phyloP scores from a whole-genome alignment of 2,329 filamentous ascomycete species.

The Microdochium paspali region DNA sequence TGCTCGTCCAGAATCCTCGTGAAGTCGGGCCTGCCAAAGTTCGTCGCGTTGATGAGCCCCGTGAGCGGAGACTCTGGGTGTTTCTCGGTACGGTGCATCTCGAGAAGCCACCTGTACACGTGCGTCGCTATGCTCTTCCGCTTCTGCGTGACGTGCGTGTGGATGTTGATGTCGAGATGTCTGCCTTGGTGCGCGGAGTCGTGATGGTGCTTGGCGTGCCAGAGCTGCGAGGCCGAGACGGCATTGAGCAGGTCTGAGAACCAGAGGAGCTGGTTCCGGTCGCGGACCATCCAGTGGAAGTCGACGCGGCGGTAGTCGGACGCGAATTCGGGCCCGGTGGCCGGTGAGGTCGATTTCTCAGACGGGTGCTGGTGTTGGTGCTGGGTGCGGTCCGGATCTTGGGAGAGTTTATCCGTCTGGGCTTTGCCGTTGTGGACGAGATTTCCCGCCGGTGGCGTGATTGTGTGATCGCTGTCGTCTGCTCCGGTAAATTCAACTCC shows the following conservation, averaged over 20 bases:
- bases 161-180: conserved; percentile 42
- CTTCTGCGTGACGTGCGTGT: conserved; percentile 47
- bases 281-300: conserved; percentile 52
- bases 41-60: conserved; percentile 40
- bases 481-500: too few relatives aligned
- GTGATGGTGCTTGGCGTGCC: conserved; percentile 25
- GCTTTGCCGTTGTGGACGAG: too few relatives aligned
- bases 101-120: conserved; percentile 46
- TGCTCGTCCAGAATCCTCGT: conserved; percentile 40
- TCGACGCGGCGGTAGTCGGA: conserved; percentile 40
- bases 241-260: conserved; percentile 46
- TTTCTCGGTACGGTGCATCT: conserved; percentile 41
- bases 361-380: too few relatives aligned
- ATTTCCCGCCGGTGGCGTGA: too few relatives aligned
- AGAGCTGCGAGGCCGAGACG: conserved; percentile 27
- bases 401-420: too few relatives aligned
- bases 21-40: conserved; percentile 46
- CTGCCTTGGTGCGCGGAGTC: not conserved
- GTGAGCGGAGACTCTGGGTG: conserved; percentile 44
- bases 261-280: conserved; percentile 46
- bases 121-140: conserved; percentile 42
- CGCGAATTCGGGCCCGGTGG: conserved; percentile 13
- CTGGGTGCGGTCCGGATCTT: too few relatives aligned
- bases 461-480: too few relatives aligned
- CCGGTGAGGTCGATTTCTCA: too few relatives aligned